Base-by-base conservation (phyloP, 768 basidiomycete genomes). In the Exsudoporus frostii region DNA sequence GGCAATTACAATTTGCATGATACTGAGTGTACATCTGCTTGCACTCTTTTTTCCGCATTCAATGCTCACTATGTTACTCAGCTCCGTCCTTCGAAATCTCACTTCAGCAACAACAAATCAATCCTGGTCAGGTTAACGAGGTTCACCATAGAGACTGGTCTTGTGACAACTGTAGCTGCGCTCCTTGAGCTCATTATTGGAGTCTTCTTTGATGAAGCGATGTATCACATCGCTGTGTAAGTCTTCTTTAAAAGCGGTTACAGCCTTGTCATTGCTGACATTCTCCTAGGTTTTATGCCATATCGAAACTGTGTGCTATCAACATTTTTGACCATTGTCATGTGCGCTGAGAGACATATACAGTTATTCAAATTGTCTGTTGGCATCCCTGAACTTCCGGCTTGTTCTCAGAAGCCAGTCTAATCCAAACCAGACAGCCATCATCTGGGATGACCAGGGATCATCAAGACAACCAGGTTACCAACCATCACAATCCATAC, bases 331-430 rank as follows among this genome's bases (percentile, higher is more conserved):
- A 29, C 5, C 7, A 1, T 9, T 11, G 7, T 15, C 24, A 17
- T 22, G 4, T 1, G 27, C 22, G 15, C 49, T 51, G 10, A 58
- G 10, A 29, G 30, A 34, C 17, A 6, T 17, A 24, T 17, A 24
- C 17, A 62, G 57, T 10, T 59, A 62, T 34, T 48, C 53, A 52
- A 62, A 58, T 30, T 50, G 48, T 37, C 20, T 58, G 22, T 25
- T 61, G 2, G 53, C 53, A n/a, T 37, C 48, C 1, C 22, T 62
- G 37, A 62, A 62, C 19, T 24, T 43, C 20, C 29, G 48, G 17
- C 48, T 49, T 8, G 15, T 50, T 13, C 40, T 50, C n/a, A 32
- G 48, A 20, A n/a, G 3, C 20, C 30, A 30, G 3, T 17, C 22
- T 5, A 3, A 32, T 19, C 13, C 17, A 7, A 19, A n/a, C 5